A percentile compares a stretch with the other conserved stretches of the same genome.
These are phyloP conservation scores for Fraxinus dipetala DNA, from an alignment of 305 asterid genomes.

Conservation along the genomic window DNA sequence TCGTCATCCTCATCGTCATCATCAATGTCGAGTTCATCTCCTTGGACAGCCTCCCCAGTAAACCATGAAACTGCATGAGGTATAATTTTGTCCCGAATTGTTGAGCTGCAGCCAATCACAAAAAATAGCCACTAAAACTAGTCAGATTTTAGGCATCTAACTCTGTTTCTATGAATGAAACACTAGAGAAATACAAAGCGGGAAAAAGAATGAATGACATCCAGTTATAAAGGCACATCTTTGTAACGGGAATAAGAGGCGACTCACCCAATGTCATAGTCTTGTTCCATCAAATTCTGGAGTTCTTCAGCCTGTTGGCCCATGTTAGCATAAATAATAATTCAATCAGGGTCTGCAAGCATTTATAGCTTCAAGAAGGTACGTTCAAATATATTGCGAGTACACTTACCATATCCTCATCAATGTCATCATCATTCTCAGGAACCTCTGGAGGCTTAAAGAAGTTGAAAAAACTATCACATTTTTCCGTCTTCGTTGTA, in stretches of 20 bases:
- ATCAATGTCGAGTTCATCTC: constrained; percentile 31
- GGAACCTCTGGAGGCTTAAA: constrained; percentile 55
- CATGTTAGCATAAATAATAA: neutral
- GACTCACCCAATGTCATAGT: constrained; percentile 70
- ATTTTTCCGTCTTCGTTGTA: constrained; percentile 31
- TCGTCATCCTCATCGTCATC: constrained; percentile 21
- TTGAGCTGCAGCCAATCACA: constrained; percentile 35
- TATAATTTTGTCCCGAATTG: constrained; percentile 54
- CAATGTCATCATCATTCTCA: constrained; percentile 61
- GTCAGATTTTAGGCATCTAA: neutral
- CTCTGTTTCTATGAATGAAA: neutral
- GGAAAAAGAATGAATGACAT: neutral
- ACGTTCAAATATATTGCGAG: neutral
- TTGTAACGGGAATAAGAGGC: neutral
- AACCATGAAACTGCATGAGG: constrained; percentile 64
- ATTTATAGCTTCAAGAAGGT: neutral
- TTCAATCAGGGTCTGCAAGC: neutral
- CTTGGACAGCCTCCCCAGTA: constrained; percentile 58
- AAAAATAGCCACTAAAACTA: neutral
- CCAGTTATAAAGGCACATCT: neutral
- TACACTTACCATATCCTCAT: constrained; percentile 57
- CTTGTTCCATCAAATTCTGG: constrained; percentile 76
- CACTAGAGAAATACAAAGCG: neutral
- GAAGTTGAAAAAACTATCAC: neutral
- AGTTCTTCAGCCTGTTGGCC: constrained; percentile 69